Conservation (phyloP, 2,329 filamentous ascomycete genomes). For the Graphilbum fragrans region DNA sequence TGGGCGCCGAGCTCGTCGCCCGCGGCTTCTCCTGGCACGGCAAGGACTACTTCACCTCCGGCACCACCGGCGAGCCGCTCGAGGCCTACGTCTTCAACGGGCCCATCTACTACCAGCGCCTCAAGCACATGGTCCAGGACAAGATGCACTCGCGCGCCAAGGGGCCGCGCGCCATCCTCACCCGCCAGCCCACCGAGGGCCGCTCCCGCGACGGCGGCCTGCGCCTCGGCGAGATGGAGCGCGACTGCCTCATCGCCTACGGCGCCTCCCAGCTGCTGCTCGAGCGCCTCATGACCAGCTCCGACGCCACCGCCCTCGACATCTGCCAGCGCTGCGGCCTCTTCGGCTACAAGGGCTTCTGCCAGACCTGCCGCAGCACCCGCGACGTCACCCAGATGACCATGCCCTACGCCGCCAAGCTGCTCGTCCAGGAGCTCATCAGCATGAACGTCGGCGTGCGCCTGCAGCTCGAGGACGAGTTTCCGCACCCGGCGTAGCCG, state of each 20-base stretch:
- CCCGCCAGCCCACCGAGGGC: constrained; percentile 91
- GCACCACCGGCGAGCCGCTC: constrained; percentile 86
- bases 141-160: constrained; percentile 97
- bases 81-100: constrained; percentile 98
- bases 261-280: constrained; percentile 85
- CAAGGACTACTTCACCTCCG: constrained; percentile 92
- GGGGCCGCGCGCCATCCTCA: constrained; percentile 83
- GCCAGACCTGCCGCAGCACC: constrained; percentile 80
- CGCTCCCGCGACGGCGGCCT: constrained; percentile 85
- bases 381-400: constrained; percentile 82
- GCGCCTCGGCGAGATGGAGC: constrained; percentile 95
- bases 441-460: constrained; percentile 98
- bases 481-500: constrained; percentile 46
- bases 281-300: constrained; percentile 88
- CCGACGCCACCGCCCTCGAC: constrained; percentile 81
- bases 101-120: constrained; percentile 97
- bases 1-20: constrained; percentile 72
- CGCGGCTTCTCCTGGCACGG: constrained; percentile 94
- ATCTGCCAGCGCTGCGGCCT: constrained; percentile 89
- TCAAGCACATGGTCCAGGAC: constrained; percentile 99
- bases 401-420: constrained; percentile 94
- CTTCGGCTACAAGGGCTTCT: constrained; percentile 93
- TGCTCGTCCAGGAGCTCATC: constrained; percentile 88
- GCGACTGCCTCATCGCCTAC: constrained; percentile 95
- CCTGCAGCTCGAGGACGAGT: constrained; percentile 86